A percentile compares a stretch with the other conserved stretches of the same genome.
phyloP scores from a whole-genome alignment of 164 flowering plant genomes.

The Liriodendron chinense region DNA sequence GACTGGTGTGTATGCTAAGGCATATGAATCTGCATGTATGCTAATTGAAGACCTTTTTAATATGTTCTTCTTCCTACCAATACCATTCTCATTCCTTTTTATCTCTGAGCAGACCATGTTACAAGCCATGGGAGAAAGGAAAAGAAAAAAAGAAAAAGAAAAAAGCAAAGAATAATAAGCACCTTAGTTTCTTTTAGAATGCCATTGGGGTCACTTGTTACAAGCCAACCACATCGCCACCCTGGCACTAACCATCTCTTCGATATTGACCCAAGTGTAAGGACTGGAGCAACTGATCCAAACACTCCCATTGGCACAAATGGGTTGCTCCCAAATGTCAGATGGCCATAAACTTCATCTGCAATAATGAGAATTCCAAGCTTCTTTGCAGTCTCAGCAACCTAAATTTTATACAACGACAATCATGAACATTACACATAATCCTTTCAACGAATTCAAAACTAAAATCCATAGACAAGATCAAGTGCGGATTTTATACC shows the following conservation, averaged over 20 bases:
- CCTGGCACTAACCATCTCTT: constrained; percentile 99
- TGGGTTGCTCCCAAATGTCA: constrained; percentile 69
- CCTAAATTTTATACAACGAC: constrained; percentile 32
- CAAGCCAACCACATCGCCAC: constrained; percentile 96
- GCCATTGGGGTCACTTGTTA: constrained; percentile 63
- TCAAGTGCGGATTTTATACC: not conserved
- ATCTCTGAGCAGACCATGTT: not conserved
- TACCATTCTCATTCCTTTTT: not conserved
- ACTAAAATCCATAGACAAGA: not conserved
- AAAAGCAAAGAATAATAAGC: not conserved
- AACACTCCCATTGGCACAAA: constrained; percentile 95
- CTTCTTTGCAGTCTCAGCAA: constrained; percentile 77
- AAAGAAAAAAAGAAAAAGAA: not conserved
- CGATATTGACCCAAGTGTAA: constrained; percentile 88
- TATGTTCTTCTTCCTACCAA: not conserved
- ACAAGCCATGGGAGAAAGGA: not conserved
- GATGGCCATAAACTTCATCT: constrained; percentile 93
- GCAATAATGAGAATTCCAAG: constrained; percentile 70
- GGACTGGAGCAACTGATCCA: constrained; percentile 72
- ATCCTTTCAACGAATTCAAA: not conserved
- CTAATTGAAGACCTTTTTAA: no score
- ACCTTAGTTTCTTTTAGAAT: constrained; percentile 69
- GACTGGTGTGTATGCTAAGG: no score
- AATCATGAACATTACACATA: not conserved
- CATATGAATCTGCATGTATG: no score